Base-by-base conservation (phyloP, 192 early-diverging fungal genomes). In the Glomus cerebriforme region DNA sequence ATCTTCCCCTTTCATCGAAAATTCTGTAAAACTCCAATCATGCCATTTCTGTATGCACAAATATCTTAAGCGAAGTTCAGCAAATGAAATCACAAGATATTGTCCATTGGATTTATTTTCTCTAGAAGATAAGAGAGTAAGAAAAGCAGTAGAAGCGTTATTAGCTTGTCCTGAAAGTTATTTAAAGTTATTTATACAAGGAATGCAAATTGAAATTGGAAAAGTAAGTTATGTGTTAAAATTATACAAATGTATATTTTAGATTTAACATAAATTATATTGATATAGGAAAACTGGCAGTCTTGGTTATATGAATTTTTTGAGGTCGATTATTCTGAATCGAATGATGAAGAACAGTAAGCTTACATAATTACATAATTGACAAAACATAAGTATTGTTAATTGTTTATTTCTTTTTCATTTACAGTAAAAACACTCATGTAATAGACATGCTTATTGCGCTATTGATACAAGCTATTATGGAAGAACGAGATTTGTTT, bases 1-100 rank as follows among this genome's bases (percentile, higher is more conserved):
- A 12, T 76, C 45, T 12, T 87, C 90, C 2, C 19, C 70, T 32
- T 79, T 73, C 26, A 84, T 92, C 17, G 72, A 81, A 19, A 72
- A 84, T 29, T 79, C 66, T 19, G 84, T 88, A 37, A 93, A 92
- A 77, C 80, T 70, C 19, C 82, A 84, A 17, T 88, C 89, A 13
- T 95, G 94, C 68, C 90, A 91, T 5, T 92, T 89, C 79, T 95
- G 94, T 82, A 92, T 95, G 92, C 88, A 95, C 70, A 89, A 94
- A 74, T 76, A 88, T 39, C 79, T 71, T 15, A 92, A 93, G 80
- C 80, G 67, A 13, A 79, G 80, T 12, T 13, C 60, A n/a, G 32
- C 37, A 39, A 9, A 39, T 39, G 37, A 43, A 8, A 10, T 43
- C 39, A 43, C 70, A 4, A 78, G 79, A 34, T 92, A 89, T 73